These are phyloP conservation scores for Cladosporium sp. DNA, from an alignment of 2,329 filamentous ascomycete species.

Conservation along the genomic window DNA sequence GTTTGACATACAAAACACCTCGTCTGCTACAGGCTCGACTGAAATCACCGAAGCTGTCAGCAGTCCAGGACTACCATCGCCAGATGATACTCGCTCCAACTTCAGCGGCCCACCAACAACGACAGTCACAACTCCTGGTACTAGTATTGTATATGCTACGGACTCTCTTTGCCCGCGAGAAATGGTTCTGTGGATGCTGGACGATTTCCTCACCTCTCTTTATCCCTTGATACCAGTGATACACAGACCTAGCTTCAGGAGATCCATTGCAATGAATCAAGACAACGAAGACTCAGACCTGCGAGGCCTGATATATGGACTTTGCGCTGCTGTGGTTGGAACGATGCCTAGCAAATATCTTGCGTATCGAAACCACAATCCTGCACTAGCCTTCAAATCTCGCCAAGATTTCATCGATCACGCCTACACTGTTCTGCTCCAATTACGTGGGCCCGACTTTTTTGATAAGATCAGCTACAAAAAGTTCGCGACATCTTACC, in stretches of 20 bases:
- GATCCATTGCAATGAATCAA: conserved; percentile 1
- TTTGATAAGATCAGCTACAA: conserved; percentile 19
- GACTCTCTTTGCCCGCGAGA: conserved; percentile 12
- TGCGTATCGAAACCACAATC: conserved; percentile 8
- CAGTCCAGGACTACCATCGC: not conserved
- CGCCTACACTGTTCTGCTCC: not conserved
- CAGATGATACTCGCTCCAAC: not conserved
- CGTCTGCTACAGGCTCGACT: not conserved
- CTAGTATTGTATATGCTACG: not conserved
- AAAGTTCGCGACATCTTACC: conserved; percentile 17
- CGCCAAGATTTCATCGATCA: conserved; percentile 13
- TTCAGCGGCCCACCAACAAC: not conserved
- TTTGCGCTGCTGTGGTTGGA: conserved; percentile 15
- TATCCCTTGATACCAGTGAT: conserved; percentile 16
- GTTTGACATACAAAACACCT: not conserved
- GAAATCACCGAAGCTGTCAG: not conserved
- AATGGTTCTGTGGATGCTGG: conserved; percentile 14
- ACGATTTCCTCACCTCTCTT: conserved; percentile 11
- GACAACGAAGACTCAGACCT: conserved; percentile 12
- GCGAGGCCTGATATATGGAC: conserved; percentile 4
- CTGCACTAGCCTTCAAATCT: not conserved
- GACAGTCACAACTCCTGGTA: not conserved
- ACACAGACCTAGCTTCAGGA: conserved; percentile 14
- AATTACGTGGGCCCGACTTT: conserved; percentile 5
- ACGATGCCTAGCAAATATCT: conserved; percentile 14